Evolutionary conservation across 2,329 filamentous ascomycete genomes (phyloP), one percentile per base, ranked within the genome.

Genomic region (Seiridium unicorne): DNA sequence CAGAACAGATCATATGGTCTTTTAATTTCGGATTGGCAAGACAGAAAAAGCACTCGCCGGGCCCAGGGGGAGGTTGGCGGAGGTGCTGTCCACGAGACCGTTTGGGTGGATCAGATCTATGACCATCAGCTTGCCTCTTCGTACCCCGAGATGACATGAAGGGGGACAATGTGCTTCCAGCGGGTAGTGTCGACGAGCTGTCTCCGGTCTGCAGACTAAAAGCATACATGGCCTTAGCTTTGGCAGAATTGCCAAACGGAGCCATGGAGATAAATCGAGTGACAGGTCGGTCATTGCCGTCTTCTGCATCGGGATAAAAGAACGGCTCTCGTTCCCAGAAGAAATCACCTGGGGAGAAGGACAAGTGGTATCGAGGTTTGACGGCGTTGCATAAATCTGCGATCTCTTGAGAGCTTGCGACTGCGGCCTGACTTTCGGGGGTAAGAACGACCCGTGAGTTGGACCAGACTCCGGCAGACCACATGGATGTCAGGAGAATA

Each of bases 311-410:
- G 1, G 84, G 81, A 71, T 96, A 89, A 69, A 95, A 88, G 78
- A 97, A 99, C 0, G 94, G 92, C 74, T 98, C 95, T 59, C 95
- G 88, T 76, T 99, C 94, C 72, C 89, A 98, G 75, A 91, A 94
- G 68, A 88, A 88, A 5, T 81, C 76, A 7, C 72, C 73, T 1
- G 86, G 82, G 0, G 91, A 91, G 3, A 85, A 81, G 1, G 91
- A 87, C 69, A 98, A 88, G 73, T 98, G 93, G 70, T 99, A 99
- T 35, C 91, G 88, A n/a, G 95, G 95, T 72, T 93, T 95, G 26
- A 99, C 76, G 0, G 86, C 77, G 3, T 88, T 82, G 69, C 90
- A 94, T 9, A 99, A 81, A 61, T 96, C 90, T 5, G 93, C 87
- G 47, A 98, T 80, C 59, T 88, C 86, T 57, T 87, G 82, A n/a